These are phyloP conservation scores for Daucus carota DNA, from an alignment of 129 eudicot genomes.

Conservation along the genomic window DNA sequence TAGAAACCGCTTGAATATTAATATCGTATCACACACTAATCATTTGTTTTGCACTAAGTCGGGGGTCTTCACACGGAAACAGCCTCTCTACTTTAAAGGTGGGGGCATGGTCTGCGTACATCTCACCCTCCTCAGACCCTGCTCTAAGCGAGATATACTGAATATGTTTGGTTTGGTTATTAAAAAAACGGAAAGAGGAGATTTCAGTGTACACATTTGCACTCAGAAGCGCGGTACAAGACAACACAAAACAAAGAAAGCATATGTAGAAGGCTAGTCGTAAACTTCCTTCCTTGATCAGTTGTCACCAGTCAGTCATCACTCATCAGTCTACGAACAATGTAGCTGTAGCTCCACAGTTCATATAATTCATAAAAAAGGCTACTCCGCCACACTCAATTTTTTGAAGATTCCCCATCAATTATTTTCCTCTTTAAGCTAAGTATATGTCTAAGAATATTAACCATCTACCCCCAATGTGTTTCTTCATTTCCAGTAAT, in stretches of 20 bases:
- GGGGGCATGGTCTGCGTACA: no score
- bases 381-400: background rate
- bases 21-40: no score
- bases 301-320: background rate
- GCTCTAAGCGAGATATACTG: no score
- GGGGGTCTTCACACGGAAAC: no score
- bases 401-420: constrained; percentile 1
- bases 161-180: no score
- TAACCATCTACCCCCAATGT: background rate
- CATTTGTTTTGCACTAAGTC: no score
- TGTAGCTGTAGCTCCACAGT: background rate
- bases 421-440: background rate
- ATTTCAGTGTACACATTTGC: no score
- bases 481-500: background rate
- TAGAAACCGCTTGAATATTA: background rate
- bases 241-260: background rate
- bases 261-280: background rate
- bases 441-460: background rate
- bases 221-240: no score
- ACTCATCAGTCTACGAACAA: background rate
- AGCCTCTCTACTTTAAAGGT: no score
- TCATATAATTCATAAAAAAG: background rate
- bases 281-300: background rate
- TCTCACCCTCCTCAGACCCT: no score
- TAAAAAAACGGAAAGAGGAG: no score